Percentiles rank a stretch among this genome's conserved stretches.
phyloP scores from a whole-genome alignment of 306 rosid species.

The Biancaea sappan region DNA sequence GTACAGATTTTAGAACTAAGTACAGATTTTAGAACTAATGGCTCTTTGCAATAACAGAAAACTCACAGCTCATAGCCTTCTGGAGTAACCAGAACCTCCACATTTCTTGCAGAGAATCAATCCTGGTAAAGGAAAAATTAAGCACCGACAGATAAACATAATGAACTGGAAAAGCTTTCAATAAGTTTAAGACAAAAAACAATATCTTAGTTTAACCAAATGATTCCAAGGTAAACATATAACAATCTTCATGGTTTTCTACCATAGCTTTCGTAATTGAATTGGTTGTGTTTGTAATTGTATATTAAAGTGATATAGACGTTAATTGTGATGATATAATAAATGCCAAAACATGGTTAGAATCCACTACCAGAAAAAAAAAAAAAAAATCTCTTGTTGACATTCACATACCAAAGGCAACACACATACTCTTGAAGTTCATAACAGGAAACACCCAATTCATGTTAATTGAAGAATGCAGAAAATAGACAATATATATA shows the following conservation, averaged over 20 bases:
- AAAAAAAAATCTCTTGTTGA: neutral
- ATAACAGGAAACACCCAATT: neutral
- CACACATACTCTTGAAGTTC: neutral
- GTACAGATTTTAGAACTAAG: conserved; percentile 32
- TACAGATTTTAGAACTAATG: conserved; percentile 32
- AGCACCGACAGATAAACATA: conserved; percentile 25
- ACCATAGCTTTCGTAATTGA: conserved; percentile 80
- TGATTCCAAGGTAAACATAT: neutral
- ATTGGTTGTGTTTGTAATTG: conserved; percentile 38
- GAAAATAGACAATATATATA: neutral
- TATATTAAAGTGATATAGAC: neutral
- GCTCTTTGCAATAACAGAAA: conserved; percentile 3
- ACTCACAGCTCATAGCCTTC: conserved; percentile 63
- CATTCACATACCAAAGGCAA: neutral
- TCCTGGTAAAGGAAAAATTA: conserved; percentile 51
- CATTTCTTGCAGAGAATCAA: conserved; percentile 96
- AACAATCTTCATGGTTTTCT: neutral
- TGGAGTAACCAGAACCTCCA: conserved; percentile 95
- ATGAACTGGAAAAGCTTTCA: neutral
- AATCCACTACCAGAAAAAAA: no score
- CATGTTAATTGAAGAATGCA: neutral
- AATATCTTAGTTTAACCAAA: neutral
- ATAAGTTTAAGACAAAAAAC: neutral
- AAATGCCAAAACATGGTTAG: conserved; percentile 1
- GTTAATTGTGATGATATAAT: neutral